These are phyloP conservation scores for Mycena belliarum DNA, from an alignment of 768 basidiomycete species.

Conservation along the genomic window DNA sequence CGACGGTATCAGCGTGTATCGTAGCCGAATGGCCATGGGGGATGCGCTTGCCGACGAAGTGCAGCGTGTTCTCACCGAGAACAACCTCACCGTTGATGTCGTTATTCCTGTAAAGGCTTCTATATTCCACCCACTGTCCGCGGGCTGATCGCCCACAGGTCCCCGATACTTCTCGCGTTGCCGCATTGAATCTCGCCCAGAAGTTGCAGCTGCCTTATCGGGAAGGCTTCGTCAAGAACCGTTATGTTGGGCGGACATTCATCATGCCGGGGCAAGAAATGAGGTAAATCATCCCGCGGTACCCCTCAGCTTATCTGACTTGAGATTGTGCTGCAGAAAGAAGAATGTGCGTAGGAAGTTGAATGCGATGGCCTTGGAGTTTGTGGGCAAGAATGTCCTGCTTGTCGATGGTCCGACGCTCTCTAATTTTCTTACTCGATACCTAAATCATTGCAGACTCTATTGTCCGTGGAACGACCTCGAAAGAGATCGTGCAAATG, in stretches of 20 bases:
- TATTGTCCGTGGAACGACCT: conserved; percentile 97
- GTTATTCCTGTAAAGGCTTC: conserved; percentile 79
- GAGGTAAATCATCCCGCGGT: conserved; percentile 48
- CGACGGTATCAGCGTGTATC: conserved; percentile 95
- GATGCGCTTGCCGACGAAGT: conserved; percentile 92
- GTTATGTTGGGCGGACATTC: conserved; percentile 97
- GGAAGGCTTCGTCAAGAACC: conserved; percentile 98
- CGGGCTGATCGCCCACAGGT: conserved; percentile 48
- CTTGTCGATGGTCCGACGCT: conserved; percentile 82
- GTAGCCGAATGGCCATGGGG: conserved; percentile 99
- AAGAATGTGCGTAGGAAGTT: conserved; percentile 95
- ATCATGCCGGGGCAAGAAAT: conserved; percentile 99
- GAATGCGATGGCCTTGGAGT: conserved; percentile 98
- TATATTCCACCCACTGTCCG: neutral
- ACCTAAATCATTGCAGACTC: conserved; percentile 61
- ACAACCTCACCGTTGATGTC: conserved; percentile 81
- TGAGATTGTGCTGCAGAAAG: conserved; percentile 46
- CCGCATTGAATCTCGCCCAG: conserved; percentile 94
- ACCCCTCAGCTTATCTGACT: neutral
- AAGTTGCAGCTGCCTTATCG: conserved; percentile 87
- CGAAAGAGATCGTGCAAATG: conserved; percentile 99
- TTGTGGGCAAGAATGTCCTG: conserved; percentile 87
- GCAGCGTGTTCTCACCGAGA: conserved; percentile 63
- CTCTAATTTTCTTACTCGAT: neutral
- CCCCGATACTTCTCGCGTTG: conserved; percentile 95